Evolutionary conservation across 306 rosid genomes (phyloP).

Genomic region (Glycyrrhiza uralensis): DNA sequence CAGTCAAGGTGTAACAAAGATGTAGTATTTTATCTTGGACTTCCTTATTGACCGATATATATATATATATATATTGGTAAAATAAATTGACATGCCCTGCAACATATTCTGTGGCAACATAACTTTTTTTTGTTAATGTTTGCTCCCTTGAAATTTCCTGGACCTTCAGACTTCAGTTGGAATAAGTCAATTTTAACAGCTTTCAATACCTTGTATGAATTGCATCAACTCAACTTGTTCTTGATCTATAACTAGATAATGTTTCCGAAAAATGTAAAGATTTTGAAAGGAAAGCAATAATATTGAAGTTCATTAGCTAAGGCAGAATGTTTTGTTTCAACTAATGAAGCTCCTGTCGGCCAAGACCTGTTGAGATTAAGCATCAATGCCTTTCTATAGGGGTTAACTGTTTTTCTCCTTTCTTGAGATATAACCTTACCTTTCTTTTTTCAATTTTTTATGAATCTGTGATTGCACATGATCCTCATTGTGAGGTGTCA

Average conservation of each 20-base stretch:
- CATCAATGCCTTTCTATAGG: slow-evolving; percentile 1
- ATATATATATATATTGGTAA: background rate
- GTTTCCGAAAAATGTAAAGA: background rate
- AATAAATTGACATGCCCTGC: background rate
- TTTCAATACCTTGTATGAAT: background rate
- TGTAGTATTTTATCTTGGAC: background rate
- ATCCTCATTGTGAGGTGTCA: background rate
- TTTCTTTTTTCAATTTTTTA: background rate
- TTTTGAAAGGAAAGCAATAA: background rate
- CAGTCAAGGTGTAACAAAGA: background rate
- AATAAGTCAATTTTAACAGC: background rate
- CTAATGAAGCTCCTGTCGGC: background rate
- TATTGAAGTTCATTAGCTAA: background rate
- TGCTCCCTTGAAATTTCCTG: background rate
- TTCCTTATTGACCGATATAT: background rate
- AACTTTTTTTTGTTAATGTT: background rate
- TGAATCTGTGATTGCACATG: slow-evolving; percentile 5
- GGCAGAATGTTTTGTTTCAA: background rate
- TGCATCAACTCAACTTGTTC: background rate
- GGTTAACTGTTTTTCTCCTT: background rate
- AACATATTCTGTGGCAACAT: background rate
- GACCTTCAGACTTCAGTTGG: background rate
- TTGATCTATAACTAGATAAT: background rate
- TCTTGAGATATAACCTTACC: background rate
- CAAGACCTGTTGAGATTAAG: background rate